Percentiles rank a stretch among this genome's conserved stretches.
These are phyloP conservation scores for Myriosclerotinia duriaeana DNA, from an alignment of 2,329 filamentous ascomycete species.

Conservation along the genomic window DNA sequence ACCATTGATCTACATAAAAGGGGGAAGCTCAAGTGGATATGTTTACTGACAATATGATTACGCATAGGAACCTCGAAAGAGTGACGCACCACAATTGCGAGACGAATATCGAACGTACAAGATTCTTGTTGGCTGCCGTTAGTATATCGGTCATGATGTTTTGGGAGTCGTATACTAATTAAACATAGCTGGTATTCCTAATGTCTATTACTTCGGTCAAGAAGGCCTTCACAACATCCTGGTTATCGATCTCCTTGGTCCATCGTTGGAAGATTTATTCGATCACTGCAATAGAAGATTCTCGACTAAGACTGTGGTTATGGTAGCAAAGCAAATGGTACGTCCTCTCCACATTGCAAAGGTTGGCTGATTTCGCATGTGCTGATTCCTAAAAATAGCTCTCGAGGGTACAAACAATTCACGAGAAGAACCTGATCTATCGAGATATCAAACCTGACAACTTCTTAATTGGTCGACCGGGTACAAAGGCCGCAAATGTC, in stretches of 20 bases:
- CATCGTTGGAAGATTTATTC: slow-evolving; percentile 93
- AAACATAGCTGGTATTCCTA: slow-evolving; percentile 83
- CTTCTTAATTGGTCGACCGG: slow-evolving; percentile 91
- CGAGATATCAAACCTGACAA: slow-evolving; percentile 99
- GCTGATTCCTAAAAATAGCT: slow-evolving; percentile 51
- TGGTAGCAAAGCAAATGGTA: slow-evolving; percentile 99
- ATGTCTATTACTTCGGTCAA: slow-evolving; percentile 99
- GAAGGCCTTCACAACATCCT: slow-evolving; percentile 98
- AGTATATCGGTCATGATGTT: slow-evolving; percentile 49
- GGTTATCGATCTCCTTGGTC: slow-evolving; percentile 93
- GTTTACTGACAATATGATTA: slow-evolving; percentile 7
- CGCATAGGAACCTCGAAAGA: slow-evolving; percentile 88
- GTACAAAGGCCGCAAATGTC: slow-evolving; percentile 92
- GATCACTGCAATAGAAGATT: slow-evolving; percentile 96
- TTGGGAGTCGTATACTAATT: slow-evolving; percentile 41
- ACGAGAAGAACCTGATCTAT: slow-evolving; percentile 99
- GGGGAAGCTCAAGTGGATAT: background rate
- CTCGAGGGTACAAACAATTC: slow-evolving; percentile 86
- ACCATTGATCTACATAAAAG: slow-evolving; percentile 16
- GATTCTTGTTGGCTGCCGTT: slow-evolving; percentile 97
- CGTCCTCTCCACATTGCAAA: slow-evolving; percentile 34
- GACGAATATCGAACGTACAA: slow-evolving; percentile 99
- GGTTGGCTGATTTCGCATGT: background rate
- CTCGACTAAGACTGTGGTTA: slow-evolving; percentile 95
- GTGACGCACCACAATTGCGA: slow-evolving; percentile 93